Conservation (phyloP, 768 basidiomycete species). For the Suillus tomentosus region DNA sequence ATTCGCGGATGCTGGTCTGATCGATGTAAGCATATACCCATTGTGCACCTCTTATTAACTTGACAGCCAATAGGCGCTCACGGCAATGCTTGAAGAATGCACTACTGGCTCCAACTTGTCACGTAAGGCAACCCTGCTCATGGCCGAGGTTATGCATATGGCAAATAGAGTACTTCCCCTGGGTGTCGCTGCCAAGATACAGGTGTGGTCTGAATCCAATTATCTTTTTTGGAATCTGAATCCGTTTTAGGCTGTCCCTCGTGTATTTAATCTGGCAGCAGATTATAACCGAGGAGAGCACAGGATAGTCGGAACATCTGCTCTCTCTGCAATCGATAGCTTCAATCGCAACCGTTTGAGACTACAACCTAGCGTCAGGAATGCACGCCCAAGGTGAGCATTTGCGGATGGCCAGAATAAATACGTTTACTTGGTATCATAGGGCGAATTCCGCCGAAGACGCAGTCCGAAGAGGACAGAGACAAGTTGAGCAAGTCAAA, state of each 20-base stretch:
- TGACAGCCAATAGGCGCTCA: constrained; percentile 62
- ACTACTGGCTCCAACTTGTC: constrained; percentile 71
- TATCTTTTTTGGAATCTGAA: constrained; percentile 8
- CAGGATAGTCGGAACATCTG: constrained; percentile 80
- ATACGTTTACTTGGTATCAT: constrained; percentile 2
- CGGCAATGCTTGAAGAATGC: constrained; percentile 81
- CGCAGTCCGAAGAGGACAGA: constrained; percentile 81
- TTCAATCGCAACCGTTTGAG: constrained; percentile 88
- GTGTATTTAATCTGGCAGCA: constrained; percentile 82
- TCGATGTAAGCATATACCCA: constrained; percentile 62
- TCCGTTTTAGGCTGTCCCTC: constrained; percentile 69
- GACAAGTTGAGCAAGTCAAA: constrained; percentile 88
- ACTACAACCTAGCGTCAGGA: constrained; percentile 60
- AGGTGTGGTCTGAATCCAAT: constrained; percentile 47
- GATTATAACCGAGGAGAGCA: constrained; percentile 77
- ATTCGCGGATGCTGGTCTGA: constrained; percentile 82
- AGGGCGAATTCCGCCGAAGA: constrained; percentile 87
- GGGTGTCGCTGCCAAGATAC: constrained; percentile 78
- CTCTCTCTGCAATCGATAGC: constrained; percentile 87
- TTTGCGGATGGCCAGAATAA: not conserved
- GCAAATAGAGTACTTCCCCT: constrained; percentile 86
- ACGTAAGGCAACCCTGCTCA: constrained; percentile 86
- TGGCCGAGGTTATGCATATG: constrained; percentile 89
- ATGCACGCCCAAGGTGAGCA: constrained; percentile 64
- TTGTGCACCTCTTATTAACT: not conserved